Evolutionary conservation across 1,284 basidiomycete species (phyloP).

Genomic region (Volvariella volvacea): DNA sequence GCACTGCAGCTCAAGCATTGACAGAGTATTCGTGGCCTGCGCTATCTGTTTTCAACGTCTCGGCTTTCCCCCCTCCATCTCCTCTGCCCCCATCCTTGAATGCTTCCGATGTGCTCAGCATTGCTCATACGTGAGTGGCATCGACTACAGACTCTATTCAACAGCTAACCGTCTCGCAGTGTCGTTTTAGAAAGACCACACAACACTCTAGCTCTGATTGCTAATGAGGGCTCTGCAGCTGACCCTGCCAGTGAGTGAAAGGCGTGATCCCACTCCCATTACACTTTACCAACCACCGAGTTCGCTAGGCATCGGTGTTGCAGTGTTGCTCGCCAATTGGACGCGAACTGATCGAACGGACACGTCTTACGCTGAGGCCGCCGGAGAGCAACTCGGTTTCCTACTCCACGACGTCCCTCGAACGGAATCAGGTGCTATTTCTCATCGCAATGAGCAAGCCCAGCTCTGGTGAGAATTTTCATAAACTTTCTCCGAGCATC

Average conservation of each 20-base stretch:
- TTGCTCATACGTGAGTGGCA: slow-evolving; percentile 29
- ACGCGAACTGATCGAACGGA: slow-evolving; percentile 31
- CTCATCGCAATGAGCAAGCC: slow-evolving; percentile 47
- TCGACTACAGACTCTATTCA: not conserved
- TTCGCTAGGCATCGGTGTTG: slow-evolving; percentile 44
- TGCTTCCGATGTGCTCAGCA: slow-evolving; percentile 31
- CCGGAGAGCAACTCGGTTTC: slow-evolving; percentile 50
- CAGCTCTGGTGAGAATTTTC: slow-evolving; percentile 40
- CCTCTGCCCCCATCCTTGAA: slow-evolving; percentile 20
- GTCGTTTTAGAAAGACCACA: slow-evolving; percentile 27
- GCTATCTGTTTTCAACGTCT: slow-evolving; percentile 46
- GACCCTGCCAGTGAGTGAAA: slow-evolving; percentile 57
- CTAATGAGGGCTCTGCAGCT: slow-evolving; percentile 49
- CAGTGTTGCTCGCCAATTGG: slow-evolving; percentile 57
- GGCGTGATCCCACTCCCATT: slow-evolving; percentile 4
- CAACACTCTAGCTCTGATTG: slow-evolving; percentile 29
- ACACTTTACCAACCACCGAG: slow-evolving; percentile 1
- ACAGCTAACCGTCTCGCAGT: slow-evolving; percentile 16
- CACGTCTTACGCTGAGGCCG: slow-evolving; percentile 42
- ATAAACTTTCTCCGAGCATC: not conserved
- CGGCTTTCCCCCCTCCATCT: slow-evolving; percentile 29
- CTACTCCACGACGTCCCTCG: slow-evolving; percentile 52
- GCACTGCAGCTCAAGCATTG: slow-evolving; percentile 57
- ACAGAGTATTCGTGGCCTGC: slow-evolving; percentile 52
- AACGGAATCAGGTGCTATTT: slow-evolving; percentile 55